phyloP scores from a whole-genome alignment of 73 alveolate genomes.

The Paraurostyla sp. region DNA sequence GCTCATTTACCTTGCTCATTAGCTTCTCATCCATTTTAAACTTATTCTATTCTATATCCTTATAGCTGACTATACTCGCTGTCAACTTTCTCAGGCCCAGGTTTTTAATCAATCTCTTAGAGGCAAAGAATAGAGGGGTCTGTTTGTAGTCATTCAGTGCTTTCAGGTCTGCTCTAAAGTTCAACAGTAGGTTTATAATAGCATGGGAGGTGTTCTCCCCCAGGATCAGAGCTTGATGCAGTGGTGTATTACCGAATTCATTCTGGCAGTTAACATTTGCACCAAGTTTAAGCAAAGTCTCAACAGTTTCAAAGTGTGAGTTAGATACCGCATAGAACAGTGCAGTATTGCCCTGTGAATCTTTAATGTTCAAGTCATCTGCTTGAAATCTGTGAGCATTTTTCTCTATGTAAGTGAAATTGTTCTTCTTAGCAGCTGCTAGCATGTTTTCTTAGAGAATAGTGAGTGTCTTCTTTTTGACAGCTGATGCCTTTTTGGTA shows the following conservation, averaged over 20 bases:
- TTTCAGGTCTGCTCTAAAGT: conserved; percentile 53
- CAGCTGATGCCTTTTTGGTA: not conserved
- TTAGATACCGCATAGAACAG: conserved; percentile 70
- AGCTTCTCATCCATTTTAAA: conserved; percentile 24
- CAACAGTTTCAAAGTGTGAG: conserved; percentile 66
- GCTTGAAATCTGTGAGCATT: not conserved
- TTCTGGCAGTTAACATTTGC: conserved; percentile 55
- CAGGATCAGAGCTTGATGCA: conserved; percentile 72
- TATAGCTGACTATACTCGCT: conserved; percentile 9
- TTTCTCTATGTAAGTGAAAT: conserved; percentile 54
- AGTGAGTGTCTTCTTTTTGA: conserved; percentile 15
- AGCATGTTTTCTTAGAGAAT: conserved; percentile 59
- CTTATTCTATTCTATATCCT: conserved; percentile 10
- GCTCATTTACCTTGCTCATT: not conserved
- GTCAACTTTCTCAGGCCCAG: conserved; percentile 47
- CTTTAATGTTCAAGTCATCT: conserved; percentile 57
- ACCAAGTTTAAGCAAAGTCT: conserved; percentile 62
- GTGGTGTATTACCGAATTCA: conserved; percentile 76
- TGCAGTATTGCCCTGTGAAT: conserved; percentile 63
- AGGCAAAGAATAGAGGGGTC: conserved; percentile 68
- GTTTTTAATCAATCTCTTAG: conserved; percentile 1
- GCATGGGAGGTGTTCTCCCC: conserved; percentile 8
- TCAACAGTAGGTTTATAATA: conserved; percentile 57
- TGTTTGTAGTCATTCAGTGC: conserved; percentile 61
- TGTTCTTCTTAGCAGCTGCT: conserved; percentile 76